Base-by-base conservation (phyloP, 1,284 basidiomycete genomes). In the Cerrena zonata region DNA sequence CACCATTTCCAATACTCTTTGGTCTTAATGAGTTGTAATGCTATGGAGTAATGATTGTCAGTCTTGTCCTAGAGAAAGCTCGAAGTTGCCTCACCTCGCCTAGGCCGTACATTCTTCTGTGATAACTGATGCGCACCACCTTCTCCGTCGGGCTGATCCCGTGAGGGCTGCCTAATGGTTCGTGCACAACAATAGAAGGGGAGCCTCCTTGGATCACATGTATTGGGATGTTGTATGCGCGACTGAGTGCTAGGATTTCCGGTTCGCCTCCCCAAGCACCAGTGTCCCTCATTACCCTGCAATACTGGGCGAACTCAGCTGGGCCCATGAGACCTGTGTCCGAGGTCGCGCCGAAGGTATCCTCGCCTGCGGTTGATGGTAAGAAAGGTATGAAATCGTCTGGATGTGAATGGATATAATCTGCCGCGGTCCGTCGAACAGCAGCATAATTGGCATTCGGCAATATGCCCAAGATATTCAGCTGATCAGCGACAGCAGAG, bases 231-330 rank as follows among this genome's bases (percentile, higher is more conserved):
- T 82, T 75, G 67, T 84, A 97, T n/a, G 85, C 84, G 49, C 86
- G 78, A 60, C 88, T 87, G 10, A 99, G 73, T 0, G 96, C 96
- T 58, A 91, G 75, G 43, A 99, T 94, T 76, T 99, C 96, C 2
- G 94, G 94, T 69, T 99, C 93, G 36, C 96, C 96, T 43, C 96
- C 96, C 96, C 96, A 99, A 27, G 86, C 80, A 7, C 84, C 89
- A 7, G 93, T 95, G 61, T 86, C 78, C 45, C 86, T 83, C 19
- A 99, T 84, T 10, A 79, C 77, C 53, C 74, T 70, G 66, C 94
- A 97, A 67, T 99, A 98, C 54, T 75, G 71, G 45, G 79, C 68
- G 61, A 90, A 96, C 62, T 89, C 79, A 38, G 70, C 69, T 5
- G 71, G 74, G 7, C 73, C 79, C 84, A 96, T 93, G 34, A 92